phyloP scores from a whole-genome alignment of 345 rosid genomes.

The Citrus sinensis region DVS_A1.0 CM039167.1:28377501-28378000 shows the following conservation, averaged over 20 bases:
- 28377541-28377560: conserved; percentile 83
- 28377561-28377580: conserved; percentile 89
- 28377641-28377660: conserved; percentile 72
- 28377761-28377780: conserved; percentile 74
- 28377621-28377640: conserved; percentile 98
- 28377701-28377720: conserved; percentile 31
- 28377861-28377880: background rate
- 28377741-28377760: conserved; percentile 64
- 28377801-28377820: background rate
- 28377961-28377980: conserved; percentile 77
- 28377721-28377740: conserved; percentile 43
- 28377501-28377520: conserved; percentile 25
- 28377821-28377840: background rate
- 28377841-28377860: background rate
- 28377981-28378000: conserved; percentile 79
- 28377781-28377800: conserved; percentile 53
- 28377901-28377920: background rate
- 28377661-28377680: conserved; percentile 44
- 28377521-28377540: conserved; percentile 36
- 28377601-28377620: conserved; percentile 80
- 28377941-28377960: conserved; percentile 44
- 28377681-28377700: conserved; percentile 29
- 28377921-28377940: background rate
- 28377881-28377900: background rate
- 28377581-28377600: conserved; percentile 91